Evolutionary conservation across 2,329 filamentous ascomycete species (phyloP).

Genomic region (Botrytis medusae): DNA sequence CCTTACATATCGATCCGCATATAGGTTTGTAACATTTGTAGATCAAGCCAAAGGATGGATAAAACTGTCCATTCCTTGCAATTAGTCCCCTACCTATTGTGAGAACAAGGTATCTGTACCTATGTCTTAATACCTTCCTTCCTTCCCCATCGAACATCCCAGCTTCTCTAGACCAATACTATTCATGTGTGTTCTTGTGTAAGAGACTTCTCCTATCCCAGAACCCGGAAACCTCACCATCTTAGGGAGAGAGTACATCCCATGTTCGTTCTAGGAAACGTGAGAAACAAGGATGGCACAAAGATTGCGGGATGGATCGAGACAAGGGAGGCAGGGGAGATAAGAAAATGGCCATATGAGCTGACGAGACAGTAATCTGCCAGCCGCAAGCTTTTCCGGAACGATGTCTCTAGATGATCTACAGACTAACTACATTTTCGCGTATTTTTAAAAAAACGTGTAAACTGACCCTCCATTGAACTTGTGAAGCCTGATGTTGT

Average conservation of each 20-base stretch:
- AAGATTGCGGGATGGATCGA: background rate
- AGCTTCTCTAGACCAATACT: background rate
- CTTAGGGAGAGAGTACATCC: background rate
- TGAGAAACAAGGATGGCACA: conserved; percentile 16
- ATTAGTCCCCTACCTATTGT: background rate
- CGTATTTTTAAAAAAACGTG: background rate
- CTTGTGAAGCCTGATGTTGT: background rate
- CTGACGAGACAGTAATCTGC: background rate
- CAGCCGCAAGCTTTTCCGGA: background rate
- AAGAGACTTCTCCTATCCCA: background rate
- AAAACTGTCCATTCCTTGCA: background rate
- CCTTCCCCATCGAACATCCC: background rate
- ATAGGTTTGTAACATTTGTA: conserved; percentile 8
- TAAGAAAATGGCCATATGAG: background rate
- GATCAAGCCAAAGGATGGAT: background rate
- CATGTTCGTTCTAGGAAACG: background rate
- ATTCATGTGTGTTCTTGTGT: background rate
- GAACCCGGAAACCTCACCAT: background rate
- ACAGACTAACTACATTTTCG: background rate
- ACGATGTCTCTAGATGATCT: background rate
- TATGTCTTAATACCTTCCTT: background rate
- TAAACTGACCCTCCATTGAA: background rate
- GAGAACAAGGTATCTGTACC: conserved; percentile 1
- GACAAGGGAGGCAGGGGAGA: background rate
- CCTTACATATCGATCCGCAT: conserved; percentile 20